Evolutionary conservation across 345 rosid species (phyloP).

Genomic region (Hypericum androsaemum): DNA sequence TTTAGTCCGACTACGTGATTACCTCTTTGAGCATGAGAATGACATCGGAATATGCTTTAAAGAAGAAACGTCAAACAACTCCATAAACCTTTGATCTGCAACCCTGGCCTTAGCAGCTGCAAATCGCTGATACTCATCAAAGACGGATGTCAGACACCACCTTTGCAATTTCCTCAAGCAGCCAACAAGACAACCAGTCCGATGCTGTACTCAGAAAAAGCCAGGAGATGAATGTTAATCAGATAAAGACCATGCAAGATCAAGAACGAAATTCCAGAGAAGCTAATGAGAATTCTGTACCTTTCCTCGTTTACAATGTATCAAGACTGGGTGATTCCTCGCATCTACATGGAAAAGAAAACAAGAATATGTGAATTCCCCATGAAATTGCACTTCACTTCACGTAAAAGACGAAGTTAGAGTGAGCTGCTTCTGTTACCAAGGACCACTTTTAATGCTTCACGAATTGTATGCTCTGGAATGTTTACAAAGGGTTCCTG

Average conservation of each 20-base stretch:
- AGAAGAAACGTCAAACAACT: slow-evolving; percentile 48
- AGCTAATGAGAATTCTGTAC: slow-evolving; percentile 15
- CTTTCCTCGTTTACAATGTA: slow-evolving; percentile 84
- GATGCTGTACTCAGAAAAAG: slow-evolving; percentile 35
- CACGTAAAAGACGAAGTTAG: background rate
- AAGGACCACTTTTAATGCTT: slow-evolving; percentile 56
- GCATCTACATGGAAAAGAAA: slow-evolving; percentile 31
- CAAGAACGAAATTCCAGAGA: background rate
- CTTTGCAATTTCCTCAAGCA: slow-evolving; percentile 67
- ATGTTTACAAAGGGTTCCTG: slow-evolving; percentile 77
- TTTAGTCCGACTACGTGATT: background rate
- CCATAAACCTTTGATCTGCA: slow-evolving; percentile 66
- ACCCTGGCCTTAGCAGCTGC: slow-evolving; percentile 60
- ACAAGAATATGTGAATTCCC: background rate
- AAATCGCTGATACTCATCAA: slow-evolving; percentile 69
- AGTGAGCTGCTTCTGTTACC: slow-evolving; percentile 28
- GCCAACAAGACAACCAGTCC: slow-evolving; percentile 68
- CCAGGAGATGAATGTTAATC: background rate
- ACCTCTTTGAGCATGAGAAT: slow-evolving; percentile 35
- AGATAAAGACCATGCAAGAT: background rate
- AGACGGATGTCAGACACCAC: slow-evolving; percentile 66
- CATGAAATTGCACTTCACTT: background rate
- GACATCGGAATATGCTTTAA: slow-evolving; percentile 36
- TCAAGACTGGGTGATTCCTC: slow-evolving; percentile 58
- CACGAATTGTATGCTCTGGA: slow-evolving; percentile 52